phyloP scores from a whole-genome alignment of 225 moss, liverwort and hornwort species.

The Rhytidiadelphus loreus region DNA sequence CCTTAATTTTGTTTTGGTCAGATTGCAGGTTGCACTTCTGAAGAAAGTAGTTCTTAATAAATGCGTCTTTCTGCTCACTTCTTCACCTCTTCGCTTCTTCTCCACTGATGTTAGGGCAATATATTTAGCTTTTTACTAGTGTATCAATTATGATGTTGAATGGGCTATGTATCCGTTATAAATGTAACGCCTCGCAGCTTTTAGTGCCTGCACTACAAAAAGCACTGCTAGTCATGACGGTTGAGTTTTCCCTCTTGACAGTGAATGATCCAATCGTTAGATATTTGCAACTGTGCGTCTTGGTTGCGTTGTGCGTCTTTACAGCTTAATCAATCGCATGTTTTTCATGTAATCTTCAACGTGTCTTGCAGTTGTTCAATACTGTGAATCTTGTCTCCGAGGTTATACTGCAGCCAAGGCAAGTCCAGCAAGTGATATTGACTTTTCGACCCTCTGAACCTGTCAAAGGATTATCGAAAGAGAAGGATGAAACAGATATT shows the following conservation, averaged over 20 bases:
- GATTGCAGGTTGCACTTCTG: background rate
- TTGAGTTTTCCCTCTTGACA: background rate
- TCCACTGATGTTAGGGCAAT: background rate
- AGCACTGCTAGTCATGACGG: background rate
- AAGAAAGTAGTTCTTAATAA: background rate
- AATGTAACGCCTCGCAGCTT: background rate
- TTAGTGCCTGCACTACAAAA: background rate
- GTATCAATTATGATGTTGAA: background rate
- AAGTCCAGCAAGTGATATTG: conserved; percentile 89
- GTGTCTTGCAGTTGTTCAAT: conserved; percentile 70
- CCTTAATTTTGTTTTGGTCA: background rate
- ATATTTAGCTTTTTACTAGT: background rate
- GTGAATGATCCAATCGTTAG: background rate
- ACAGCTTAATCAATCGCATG: background rate
- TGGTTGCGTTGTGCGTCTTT: background rate
- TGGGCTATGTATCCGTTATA: background rate
- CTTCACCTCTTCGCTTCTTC: background rate
- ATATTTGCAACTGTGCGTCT: background rate
- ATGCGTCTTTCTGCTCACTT: background rate
- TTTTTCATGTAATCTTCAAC: background rate
- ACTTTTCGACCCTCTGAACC: conserved; percentile 61
- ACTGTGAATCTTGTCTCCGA: conserved; percentile 85
- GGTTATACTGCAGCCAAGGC: conserved; percentile 78
- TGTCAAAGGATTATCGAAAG: conserved; percentile 32
- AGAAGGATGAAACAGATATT: conserved; percentile 24